phyloP scores from a whole-genome alignment of 2,329 filamentous ascomycete genomes.

The Penicillium sp. region DNA sequence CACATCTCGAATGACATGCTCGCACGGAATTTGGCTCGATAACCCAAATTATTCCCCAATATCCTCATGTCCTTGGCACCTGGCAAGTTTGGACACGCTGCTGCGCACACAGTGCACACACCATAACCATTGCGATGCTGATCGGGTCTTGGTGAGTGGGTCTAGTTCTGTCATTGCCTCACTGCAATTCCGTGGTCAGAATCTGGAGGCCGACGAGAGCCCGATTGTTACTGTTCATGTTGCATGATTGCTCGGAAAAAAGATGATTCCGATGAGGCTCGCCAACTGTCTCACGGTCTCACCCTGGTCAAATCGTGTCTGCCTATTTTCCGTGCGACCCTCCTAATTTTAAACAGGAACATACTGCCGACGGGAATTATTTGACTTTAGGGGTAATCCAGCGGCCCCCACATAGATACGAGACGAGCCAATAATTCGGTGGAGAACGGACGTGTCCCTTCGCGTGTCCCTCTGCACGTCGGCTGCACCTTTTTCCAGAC shows the following conservation, averaged over 20 bases:
- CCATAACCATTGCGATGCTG: background rate
- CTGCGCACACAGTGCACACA: background rate
- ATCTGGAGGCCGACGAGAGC: background rate
- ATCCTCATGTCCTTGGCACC: background rate
- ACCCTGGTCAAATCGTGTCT: background rate
- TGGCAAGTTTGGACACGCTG: background rate
- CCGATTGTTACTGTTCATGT: background rate
- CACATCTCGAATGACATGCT: background rate
- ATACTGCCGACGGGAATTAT: background rate
- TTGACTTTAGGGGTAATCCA: conserved; percentile 3
- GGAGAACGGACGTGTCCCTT: background rate
- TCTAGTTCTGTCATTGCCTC: background rate
- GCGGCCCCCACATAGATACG: conserved; percentile 6
- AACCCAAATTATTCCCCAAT: background rate
- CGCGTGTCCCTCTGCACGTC: background rate
- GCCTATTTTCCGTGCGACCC: background rate
- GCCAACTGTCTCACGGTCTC: background rate
- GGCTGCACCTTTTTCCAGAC: conserved; percentile 9
- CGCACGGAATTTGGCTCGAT: background rate
- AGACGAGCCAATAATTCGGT: conserved; percentile 1
- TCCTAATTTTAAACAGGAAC: background rate
- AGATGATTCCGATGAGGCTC: background rate
- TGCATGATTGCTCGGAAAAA: background rate
- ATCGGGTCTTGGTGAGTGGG: background rate
- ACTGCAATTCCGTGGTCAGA: background rate